Conservation (phyloP, 1,139 yeast genomes). For the Geotrichum phurueaensis region DNA sequence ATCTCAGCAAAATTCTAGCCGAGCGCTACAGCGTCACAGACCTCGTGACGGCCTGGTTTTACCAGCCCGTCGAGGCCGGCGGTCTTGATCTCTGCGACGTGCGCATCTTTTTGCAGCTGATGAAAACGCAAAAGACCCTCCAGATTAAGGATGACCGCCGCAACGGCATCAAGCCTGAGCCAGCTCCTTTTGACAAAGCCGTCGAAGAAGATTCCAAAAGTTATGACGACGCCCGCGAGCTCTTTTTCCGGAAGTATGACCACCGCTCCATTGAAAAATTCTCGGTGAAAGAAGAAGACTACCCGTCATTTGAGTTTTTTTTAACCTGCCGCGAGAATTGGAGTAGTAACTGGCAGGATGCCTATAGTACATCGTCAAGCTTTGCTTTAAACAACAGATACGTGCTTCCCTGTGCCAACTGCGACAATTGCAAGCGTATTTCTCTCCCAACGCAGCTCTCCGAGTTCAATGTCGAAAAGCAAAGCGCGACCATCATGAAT, state of each 20-base stretch:
- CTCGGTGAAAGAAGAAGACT: conserved; percentile 1
- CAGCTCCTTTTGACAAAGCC: conserved; percentile 7
- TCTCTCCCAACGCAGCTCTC: no score
- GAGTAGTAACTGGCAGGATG: conserved; percentile 5
- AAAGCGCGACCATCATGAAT: background rate
- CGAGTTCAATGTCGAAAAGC: background rate
- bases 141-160: conserved; percentile 1
- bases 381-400: background rate
- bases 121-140: background rate
- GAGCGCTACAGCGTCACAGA: conserved; percentile 12
- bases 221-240: conserved; percentile 7
- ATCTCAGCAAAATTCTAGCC: conserved; percentile 1
- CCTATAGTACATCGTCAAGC: background rate
- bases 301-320: conserved; percentile 9
- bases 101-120: conserved; percentile 8
- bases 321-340: conserved; percentile 8
- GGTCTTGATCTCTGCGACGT: conserved; percentile 21
- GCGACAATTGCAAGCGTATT: no score
- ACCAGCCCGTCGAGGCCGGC: conserved; percentile 19
- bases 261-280: background rate
- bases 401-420: no score
- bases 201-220: conserved; percentile 9
- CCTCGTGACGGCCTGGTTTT: conserved; percentile 20
- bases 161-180: conserved; percentile 1
- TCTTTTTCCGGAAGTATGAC: conserved; percentile 2